These are phyloP conservation scores for Phylloporus scabripes DNA, from an alignment of 768 basidiomycete genomes.

Conservation along the genomic window DNA sequence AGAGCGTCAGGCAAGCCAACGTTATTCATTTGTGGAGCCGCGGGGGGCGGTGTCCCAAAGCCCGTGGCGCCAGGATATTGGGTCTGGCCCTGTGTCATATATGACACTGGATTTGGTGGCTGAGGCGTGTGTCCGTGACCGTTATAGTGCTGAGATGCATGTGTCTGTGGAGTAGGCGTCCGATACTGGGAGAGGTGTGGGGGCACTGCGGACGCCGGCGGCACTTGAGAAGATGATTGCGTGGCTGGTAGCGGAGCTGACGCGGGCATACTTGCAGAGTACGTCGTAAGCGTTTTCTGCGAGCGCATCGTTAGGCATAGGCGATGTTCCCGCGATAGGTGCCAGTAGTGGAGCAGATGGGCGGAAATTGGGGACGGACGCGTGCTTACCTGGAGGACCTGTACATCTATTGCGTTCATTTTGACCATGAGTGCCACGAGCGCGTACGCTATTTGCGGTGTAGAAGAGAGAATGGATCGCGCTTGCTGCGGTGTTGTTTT, in stretches of 20 bases:
- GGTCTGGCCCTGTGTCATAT: slow-evolving; percentile 16
- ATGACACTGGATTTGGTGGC: slow-evolving; percentile 16
- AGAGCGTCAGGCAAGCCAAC: slow-evolving; percentile 45
- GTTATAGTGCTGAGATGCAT: slow-evolving; percentile 26
- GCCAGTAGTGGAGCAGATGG: background rate
- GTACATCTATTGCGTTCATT: slow-evolving; percentile 67
- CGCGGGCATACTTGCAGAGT: slow-evolving; percentile 26
- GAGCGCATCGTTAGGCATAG: slow-evolving; percentile 5
- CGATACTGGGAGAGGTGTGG: slow-evolving; percentile 35
- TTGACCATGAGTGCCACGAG: slow-evolving; percentile 74
- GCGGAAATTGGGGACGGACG: background rate
- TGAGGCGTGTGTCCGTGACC: slow-evolving; percentile 28
- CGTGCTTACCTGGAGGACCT: slow-evolving; percentile 61
- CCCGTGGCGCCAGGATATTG: slow-evolving; percentile 16
- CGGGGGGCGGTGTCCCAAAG: slow-evolving; percentile 21
- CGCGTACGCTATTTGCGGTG: slow-evolving; percentile 73
- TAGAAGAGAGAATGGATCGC: slow-evolving; percentile 59
- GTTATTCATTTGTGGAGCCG: slow-evolving; percentile 16
- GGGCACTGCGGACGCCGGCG: slow-evolving; percentile 41
- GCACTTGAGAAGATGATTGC: slow-evolving; percentile 24
- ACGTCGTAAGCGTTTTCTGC: slow-evolving; percentile 62
- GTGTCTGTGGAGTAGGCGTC: slow-evolving; percentile 32
- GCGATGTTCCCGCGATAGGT: background rate
- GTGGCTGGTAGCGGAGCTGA: slow-evolving; percentile 13
- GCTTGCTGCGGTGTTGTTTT: slow-evolving; percentile 73